Percentiles rank a stretch among this genome's conserved stretches.
phyloP scores from a whole-genome alignment of 139 green algal species.

The Zygnema circumcarinatum region DNA sequence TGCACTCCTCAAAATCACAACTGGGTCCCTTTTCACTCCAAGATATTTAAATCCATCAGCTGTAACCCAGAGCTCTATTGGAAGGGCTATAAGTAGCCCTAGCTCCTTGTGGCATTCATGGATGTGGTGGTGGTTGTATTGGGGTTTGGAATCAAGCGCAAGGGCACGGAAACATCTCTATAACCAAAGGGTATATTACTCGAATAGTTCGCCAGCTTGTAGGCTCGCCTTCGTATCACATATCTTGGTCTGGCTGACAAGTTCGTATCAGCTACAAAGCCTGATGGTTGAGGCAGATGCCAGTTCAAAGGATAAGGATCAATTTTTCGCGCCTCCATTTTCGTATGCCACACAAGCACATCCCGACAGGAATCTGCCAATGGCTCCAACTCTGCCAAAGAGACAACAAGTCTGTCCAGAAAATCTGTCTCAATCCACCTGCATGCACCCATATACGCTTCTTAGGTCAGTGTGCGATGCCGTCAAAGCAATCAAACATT shows the following conservation, averaged over 20 bases:
- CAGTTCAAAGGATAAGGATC: slow-evolving; percentile 20
- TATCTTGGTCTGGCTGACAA: background rate
- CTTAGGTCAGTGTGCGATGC: no score
- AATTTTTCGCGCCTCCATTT: slow-evolving; percentile 26
- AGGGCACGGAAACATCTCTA: background rate
- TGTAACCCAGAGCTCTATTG: no score
- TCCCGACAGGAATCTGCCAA: slow-evolving; percentile 38
- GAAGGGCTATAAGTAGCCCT: no score
- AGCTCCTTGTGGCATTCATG: no score
- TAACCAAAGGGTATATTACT: background rate
- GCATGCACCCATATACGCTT: no score
- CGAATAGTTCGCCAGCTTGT: background rate
- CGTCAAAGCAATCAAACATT: no score
- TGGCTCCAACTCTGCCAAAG: slow-evolving; percentile 25
- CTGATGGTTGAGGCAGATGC: background rate
- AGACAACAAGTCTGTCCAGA: slow-evolving; percentile 24
- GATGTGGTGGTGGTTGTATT: no score
- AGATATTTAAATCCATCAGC: no score
- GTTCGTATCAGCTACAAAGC: background rate
- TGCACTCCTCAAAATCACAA: no score
- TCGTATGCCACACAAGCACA: slow-evolving; percentile 44
- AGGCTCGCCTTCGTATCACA: background rate
- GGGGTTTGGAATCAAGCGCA: no score
- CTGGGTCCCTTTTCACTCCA: no score
- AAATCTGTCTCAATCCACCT: slow-evolving; percentile 44